Percentiles rank a stretch among this genome's conserved stretches.
Evolutionary conservation across 345 rosid species (phyloP).

Genomic region (Capsella bursapastoris): DNA sequence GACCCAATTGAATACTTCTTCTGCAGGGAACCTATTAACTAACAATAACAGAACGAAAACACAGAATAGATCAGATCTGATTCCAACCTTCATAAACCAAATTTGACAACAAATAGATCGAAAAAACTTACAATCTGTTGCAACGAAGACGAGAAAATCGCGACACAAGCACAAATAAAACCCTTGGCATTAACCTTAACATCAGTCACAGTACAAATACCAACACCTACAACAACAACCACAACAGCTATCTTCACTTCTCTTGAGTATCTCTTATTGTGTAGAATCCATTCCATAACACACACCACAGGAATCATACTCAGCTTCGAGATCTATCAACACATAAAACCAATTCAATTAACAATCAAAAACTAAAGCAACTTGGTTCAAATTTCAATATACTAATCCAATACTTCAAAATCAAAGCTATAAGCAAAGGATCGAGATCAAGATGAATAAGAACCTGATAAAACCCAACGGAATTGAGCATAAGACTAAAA

Average conservation of each 20-base stretch:
- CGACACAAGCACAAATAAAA: conserved; percentile 74
- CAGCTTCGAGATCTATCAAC: conserved; percentile 78
- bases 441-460: not conserved
- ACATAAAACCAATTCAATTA: conserved; percentile 8
- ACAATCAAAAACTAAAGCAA: not conserved
- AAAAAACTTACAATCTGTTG: conserved; percentile 88
- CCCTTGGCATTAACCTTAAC: conserved; percentile 92
- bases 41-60: conserved; percentile 19
- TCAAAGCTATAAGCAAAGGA: not conserved
- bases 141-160: conserved; percentile 78
- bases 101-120: not conserved
- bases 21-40: conserved; percentile 92
- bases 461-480: conserved; percentile 93
- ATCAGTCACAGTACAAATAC: conserved; percentile 93
- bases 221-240: conserved; percentile 89
- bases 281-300: conserved; percentile 92
- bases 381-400: not conserved
- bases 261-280: conserved; percentile 71
- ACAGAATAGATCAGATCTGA: not conserved
- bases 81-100: not conserved
- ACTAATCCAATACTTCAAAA: not conserved
- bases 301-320: conserved; percentile 98
- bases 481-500: conserved; percentile 93
- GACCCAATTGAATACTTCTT: conserved; percentile 91
- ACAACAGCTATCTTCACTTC: conserved; percentile 77